Evolutionary conservation across 768 basidiomycete species (phyloP).

Genomic region (Pisolithus sp.): DNA sequence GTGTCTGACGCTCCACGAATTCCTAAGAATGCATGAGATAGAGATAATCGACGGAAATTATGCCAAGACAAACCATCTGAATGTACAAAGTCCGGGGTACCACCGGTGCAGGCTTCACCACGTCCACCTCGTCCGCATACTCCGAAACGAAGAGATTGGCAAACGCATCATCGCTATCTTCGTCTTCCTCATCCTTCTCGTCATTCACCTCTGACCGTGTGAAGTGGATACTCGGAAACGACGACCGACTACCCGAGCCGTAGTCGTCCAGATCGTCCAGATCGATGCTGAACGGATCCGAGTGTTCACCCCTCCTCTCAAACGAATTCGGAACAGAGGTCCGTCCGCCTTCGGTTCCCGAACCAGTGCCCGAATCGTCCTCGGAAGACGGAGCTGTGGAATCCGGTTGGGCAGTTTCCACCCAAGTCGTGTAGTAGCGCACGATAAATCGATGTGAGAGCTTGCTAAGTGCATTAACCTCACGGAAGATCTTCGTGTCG

Average conservation of each 20-base stretch:
- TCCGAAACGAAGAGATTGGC: slow-evolving; percentile 31
- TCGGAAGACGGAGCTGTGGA: slow-evolving; percentile 46
- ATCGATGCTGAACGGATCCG: slow-evolving; percentile 60
- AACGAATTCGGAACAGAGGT: slow-evolving; percentile 49
- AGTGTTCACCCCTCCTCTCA: slow-evolving; percentile 33
- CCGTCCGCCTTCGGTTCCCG: slow-evolving; percentile 40
- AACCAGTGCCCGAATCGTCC: slow-evolving; percentile 32
- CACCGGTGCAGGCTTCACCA: slow-evolving; percentile 22
- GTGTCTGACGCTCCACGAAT: slow-evolving; percentile 85
- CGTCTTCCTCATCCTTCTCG: slow-evolving; percentile 38
- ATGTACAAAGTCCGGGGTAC: slow-evolving; percentile 72
- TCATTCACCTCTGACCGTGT: slow-evolving; percentile 39
- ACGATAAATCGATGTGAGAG: slow-evolving; percentile 89
- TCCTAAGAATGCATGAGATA: slow-evolving; percentile 41
- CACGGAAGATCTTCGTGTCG: slow-evolving; percentile 83
- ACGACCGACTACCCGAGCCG: slow-evolving; percentile 42
- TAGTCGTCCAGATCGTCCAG: slow-evolving; percentile 58
- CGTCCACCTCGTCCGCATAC: slow-evolving; percentile 27
- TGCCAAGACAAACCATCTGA: slow-evolving; percentile 71
- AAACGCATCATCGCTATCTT: slow-evolving; percentile 37
- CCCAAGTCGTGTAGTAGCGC: slow-evolving; percentile 87
- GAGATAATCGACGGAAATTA: not conserved
- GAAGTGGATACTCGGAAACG: slow-evolving; percentile 86
- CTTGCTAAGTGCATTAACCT: slow-evolving; percentile 83
- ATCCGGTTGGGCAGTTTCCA: slow-evolving; percentile 58